phyloP scores from a whole-genome alignment of 1,284 basidiomycete genomes.

The Cutaneotrichosporon cavernicola region DNA sequence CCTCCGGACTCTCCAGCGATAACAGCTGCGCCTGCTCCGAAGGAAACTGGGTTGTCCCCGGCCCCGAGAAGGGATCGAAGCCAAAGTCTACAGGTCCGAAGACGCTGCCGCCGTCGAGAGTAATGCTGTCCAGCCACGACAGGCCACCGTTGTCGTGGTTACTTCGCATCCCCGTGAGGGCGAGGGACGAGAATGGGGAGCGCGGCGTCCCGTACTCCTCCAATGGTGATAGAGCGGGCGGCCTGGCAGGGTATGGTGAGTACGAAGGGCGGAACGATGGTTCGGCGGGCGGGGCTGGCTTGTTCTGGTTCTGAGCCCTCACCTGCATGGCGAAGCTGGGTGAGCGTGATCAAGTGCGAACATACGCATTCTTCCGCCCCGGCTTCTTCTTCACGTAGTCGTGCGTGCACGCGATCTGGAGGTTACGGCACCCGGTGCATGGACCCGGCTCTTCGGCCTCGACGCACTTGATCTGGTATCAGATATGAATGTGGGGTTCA shows the following conservation, averaged over 20 bases:
- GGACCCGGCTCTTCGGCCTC: slow-evolving; percentile 27
- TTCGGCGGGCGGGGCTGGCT: background rate
- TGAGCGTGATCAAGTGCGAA: slow-evolving; percentile 6
- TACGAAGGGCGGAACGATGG: background rate
- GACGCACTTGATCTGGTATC: slow-evolving; percentile 42
- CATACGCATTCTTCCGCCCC: slow-evolving; percentile 49
- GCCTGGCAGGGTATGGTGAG: background rate
- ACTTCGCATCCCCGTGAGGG: slow-evolving; percentile 19
- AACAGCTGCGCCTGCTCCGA: slow-evolving; percentile 47
- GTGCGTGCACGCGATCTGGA: slow-evolving; percentile 45
- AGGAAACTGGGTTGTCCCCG: slow-evolving; percentile 22
- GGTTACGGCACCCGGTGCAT: slow-evolving; percentile 46
- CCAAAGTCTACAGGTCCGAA: slow-evolving; percentile 15
- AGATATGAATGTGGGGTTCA: background rate
- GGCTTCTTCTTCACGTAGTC: slow-evolving; percentile 50
- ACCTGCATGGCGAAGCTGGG: slow-evolving; percentile 20
- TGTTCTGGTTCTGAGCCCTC: slow-evolving; percentile 17
- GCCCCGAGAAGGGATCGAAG: slow-evolving; percentile 17
- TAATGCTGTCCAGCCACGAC: slow-evolving; percentile 31
- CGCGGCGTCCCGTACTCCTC: slow-evolving; percentile 12
- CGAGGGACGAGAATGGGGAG: slow-evolving; percentile 26
- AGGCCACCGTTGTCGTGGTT: slow-evolving; percentile 24
- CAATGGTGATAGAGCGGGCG: background rate
- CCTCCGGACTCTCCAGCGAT: slow-evolving; percentile 40
- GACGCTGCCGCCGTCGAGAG: slow-evolving; percentile 20